These are phyloP conservation scores for Candida maesae DNA, from an alignment of 805 yeast species.

Conservation along the genomic window DNA sequence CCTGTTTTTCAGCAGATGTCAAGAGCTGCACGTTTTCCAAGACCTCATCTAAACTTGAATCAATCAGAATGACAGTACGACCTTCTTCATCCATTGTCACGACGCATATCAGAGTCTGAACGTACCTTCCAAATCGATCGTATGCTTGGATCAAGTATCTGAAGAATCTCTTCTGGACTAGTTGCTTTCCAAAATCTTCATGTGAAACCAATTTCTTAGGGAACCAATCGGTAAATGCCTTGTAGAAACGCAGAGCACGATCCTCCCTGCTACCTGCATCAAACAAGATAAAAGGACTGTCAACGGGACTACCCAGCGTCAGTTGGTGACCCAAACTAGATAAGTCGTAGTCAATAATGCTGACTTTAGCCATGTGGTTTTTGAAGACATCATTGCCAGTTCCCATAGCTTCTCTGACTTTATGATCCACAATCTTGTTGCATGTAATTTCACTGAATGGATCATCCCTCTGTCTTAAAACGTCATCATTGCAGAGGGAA, in stretches of 20 bases:
- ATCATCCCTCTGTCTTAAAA: conserved; percentile 12
- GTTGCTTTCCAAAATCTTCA: neutral
- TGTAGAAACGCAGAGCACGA: neutral
- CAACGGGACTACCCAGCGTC: conserved; percentile 1
- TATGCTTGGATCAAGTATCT: neutral
- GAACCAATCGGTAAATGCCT: conserved; percentile 4
- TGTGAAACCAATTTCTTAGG: conserved; percentile 1
- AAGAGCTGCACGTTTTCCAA: neutral
- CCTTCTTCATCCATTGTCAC: neutral
- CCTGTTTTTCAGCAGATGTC: neutral
- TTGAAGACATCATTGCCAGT: neutral
- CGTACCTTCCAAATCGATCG: neutral
- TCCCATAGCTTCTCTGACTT: neutral
- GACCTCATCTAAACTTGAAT: neutral
- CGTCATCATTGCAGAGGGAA: conserved; percentile 19
- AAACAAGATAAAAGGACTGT: conserved; percentile 1
- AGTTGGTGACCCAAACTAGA: neutral
- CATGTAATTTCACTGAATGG: conserved; percentile 9
- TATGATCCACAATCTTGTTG: neutral
- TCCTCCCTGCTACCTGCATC: neutral
- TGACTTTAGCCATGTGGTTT: neutral
- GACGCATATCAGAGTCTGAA: neutral
- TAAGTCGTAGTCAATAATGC: conserved; percentile 3
- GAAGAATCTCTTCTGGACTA: neutral
- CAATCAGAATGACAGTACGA: neutral